Evolutionary conservation across 495 filamentous ascomycete genomes (phyloP), one percentile per base, ranked within the genome.

Genomic region (Daldinia vernicosa): DNA sequence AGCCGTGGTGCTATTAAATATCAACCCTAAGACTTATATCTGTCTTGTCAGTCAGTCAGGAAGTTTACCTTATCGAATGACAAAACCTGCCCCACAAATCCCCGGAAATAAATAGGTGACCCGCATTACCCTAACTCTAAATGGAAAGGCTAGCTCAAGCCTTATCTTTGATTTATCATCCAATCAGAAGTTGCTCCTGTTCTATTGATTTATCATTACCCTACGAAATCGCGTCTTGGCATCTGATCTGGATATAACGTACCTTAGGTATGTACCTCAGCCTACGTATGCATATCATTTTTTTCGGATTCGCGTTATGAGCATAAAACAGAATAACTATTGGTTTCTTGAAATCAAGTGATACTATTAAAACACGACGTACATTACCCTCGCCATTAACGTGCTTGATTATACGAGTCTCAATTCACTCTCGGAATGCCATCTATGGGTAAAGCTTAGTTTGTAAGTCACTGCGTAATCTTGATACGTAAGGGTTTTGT

Each of bases 211-310:
- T 69, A 65, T 73, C 70, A 73, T 73, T 68, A 57, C 60, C 65
- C 70, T 43, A 68, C 60, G 54, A 72, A 72, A 69, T 72, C 70
- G 70, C 32, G 55, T 32, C 70, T 72, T 72, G 60, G 70, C 70
- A 57, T 60, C 40, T n/a, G 53, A 64, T 64, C 54, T 64, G 15
- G 14, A 59, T 40, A 35, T 56, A 40, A n/a, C n/a, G n/a, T n/a
- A n/a, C n/a, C 50, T 35, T 55, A 50, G 43, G 14, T 56, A 33
- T 1, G 3, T 14, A 57, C 30, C 4, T 27, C 4, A 32, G 33
- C 19, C 12, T 60, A 27, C 40, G 51, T 14, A 30, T 22, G 28
- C n/a, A n/a, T 11, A 27, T 53, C 60, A 17, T 43, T n/a, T n/a
- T n/a, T n/a, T n/a, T n/a, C n/a, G n/a, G n/a, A n/a, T n/a, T n/a